A percentile compares a stretch with the other conserved stretches of the same genome.
Conservation (phyloP, 2,329 filamentous ascomycete genomes). For the Cladosporium sp. region DNA sequence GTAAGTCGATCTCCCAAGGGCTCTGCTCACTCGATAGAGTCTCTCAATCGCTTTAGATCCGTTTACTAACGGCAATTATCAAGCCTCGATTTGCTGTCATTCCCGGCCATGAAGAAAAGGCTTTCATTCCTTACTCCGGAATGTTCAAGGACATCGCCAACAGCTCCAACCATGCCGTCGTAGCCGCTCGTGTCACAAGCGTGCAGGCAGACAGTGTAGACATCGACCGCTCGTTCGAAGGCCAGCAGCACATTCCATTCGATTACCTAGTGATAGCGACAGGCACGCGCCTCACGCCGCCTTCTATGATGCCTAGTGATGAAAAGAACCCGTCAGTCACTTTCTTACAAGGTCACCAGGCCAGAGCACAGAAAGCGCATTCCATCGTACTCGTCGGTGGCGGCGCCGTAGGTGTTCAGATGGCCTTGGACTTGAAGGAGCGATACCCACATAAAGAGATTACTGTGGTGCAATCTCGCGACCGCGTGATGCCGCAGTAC, state of each 20-base stretch:
- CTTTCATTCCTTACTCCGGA: slow-evolving; percentile 26
- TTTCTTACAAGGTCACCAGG: neutral
- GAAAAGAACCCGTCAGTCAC: neutral
- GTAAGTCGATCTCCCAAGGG: slow-evolving; percentile 5
- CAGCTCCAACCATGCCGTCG: slow-evolving; percentile 20
- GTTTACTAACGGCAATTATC: neutral
- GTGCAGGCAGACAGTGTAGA: slow-evolving; percentile 22
- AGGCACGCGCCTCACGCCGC: neutral
- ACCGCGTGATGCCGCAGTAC: slow-evolving; percentile 55
- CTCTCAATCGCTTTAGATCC: neutral
- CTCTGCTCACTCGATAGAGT: neutral
- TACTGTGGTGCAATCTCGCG: slow-evolving; percentile 59
- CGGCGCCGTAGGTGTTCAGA: slow-evolving; percentile 62
- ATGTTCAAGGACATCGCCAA: slow-evolving; percentile 14
- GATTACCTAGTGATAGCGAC: slow-evolving; percentile 29
- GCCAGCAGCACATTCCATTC: slow-evolving; percentile 22
- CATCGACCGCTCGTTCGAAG: slow-evolving; percentile 23
- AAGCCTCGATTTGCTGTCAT: slow-evolving; percentile 27
- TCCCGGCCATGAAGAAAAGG: slow-evolving; percentile 26
- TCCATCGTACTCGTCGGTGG: slow-evolving; percentile 45
- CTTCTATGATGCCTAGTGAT: neutral
- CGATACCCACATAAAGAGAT: slow-evolving; percentile 58
- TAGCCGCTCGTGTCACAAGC: slow-evolving; percentile 23
- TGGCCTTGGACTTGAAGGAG: slow-evolving; percentile 60
- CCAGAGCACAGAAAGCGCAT: neutral